Conservation (phyloP, 2,329 filamentous ascomycete species). For the Triangularia verruculosa region DNA sequence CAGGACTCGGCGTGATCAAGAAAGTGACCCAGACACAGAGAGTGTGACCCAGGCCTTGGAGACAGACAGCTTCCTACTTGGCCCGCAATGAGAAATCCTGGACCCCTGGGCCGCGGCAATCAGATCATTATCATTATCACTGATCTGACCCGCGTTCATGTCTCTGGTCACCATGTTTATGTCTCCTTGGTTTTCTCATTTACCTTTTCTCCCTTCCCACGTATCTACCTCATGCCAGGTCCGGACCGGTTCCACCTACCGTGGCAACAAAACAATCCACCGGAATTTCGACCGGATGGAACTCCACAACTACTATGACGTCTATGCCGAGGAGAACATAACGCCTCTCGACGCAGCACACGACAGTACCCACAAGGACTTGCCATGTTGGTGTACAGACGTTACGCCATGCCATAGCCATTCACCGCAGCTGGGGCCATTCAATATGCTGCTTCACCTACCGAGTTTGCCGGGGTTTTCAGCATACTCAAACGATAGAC, state of each 20-base stretch:
- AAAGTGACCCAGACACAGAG: conserved; percentile 4
- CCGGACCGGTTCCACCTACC: conserved; percentile 13
- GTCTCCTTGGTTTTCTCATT: background rate
- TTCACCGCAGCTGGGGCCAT: background rate
- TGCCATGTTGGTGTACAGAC: background rate
- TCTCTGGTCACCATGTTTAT: background rate
- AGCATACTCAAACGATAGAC: background rate
- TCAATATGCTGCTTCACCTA: background rate
- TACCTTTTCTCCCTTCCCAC: background rate
- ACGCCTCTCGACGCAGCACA: background rate
- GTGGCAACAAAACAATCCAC: conserved; percentile 53
- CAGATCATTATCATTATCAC: background rate
- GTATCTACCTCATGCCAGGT: background rate
- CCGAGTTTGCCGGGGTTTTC: background rate
- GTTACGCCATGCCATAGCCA: background rate
- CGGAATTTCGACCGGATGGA: conserved; percentile 65
- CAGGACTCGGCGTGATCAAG: background rate
- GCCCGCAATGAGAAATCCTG: background rate
- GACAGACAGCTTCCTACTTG: conserved; percentile 2
- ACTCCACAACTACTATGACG: conserved; percentile 67
- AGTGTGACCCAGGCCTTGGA: conserved; percentile 7
- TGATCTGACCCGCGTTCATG: background rate
- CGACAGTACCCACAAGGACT: background rate
- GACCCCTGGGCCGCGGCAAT: background rate
- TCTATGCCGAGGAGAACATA: background rate